These are phyloP conservation scores for Malus hybrid DNA, from an alignment of 331 rosid species.

Conservation along the genomic window DNA sequence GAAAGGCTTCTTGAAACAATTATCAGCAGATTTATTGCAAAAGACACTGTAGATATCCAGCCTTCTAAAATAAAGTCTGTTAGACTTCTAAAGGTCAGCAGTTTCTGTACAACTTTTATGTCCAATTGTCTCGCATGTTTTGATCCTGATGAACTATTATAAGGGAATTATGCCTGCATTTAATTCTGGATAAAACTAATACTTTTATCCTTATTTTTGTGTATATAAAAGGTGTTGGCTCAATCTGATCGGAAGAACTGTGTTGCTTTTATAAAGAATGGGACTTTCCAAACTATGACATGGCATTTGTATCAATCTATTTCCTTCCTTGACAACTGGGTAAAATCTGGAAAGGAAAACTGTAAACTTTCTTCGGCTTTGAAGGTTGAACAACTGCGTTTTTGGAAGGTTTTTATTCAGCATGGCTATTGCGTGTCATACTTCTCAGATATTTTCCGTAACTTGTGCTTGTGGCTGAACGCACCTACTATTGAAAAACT, in stretches of 20 bases:
- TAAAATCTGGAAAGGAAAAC: constrained; percentile 61
- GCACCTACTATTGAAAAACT: constrained; percentile 65
- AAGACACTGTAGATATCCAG: constrained; percentile 41
- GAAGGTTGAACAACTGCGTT: constrained; percentile 72
- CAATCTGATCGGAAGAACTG: constrained; percentile 52
- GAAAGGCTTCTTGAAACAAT: constrained; percentile 66
- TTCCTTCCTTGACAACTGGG: constrained; percentile 70
- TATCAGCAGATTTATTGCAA: constrained; percentile 51
- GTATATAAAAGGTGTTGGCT: constrained; percentile 58
- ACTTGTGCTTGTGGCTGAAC: constrained; percentile 77
- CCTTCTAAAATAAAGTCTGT: constrained; percentile 68
- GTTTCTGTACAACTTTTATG: constrained; percentile 7
- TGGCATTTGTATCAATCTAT: constrained; percentile 63
- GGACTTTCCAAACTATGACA: constrained; percentile 63
- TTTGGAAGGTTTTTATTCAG: constrained; percentile 92
- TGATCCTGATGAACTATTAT: background rate
- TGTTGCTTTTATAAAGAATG: constrained; percentile 48
- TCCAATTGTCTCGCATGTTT: constrained; percentile 7
- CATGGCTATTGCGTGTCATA: constrained; percentile 70
- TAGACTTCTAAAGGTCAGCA: constrained; percentile 64
- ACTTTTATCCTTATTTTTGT: constrained; percentile 9
- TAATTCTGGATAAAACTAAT: constrained; percentile 13
- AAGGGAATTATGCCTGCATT: constrained; percentile 3
- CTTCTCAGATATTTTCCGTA: constrained; percentile 71
- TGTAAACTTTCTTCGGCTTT: constrained; percentile 69